Evolutionary conservation across 192 early-diverging fungal genomes (phyloP), one percentile per base, ranked within the genome.

Genomic region (Coemansia sp.): DNA sequence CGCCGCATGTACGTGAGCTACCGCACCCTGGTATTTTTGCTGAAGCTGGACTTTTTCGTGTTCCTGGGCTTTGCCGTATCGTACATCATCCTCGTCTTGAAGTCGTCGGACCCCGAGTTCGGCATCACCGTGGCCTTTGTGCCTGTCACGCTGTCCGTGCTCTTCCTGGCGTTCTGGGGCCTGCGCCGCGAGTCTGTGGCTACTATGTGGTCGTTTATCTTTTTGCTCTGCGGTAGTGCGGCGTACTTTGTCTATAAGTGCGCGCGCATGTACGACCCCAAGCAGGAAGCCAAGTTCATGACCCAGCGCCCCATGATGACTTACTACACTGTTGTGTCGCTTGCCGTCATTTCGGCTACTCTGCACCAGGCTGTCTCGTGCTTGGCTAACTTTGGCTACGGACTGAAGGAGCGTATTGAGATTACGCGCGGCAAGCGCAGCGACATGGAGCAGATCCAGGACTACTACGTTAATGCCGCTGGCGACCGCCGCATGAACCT

Each of bases 41-140:
- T 86, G 24, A 83, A 84, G 69, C 64, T 86, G 34, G 78, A 84
- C 67, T 74, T 82, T 64, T 84, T 82, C 50, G 69, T 81, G 62
- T 84, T 87, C 59, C 44, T 81, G 9, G 80, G 73, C 1, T 84
- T 83, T 31, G 82, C 80, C 0, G 75, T 87, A 1, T 76, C 81
- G 51, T 93, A 87, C 72, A 80, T 92, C 19, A 88, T 85, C 11
- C 67, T 93, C 40, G 72, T 92, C 19, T 70, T 84, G 31, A 79
- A 79, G 63, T 73, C 73, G 34, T 71, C 69, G 21, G 81, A 84
- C 67, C 73, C 81, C 29, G 81, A 83, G 70, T 83, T 83, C 64
- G 81, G 36, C 34, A 79, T 83, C 34, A 83, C 81, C 10, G 51
- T 83, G 8, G 81, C 77, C 21, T 61, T 79, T 62, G 76, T 83